Conservation (phyloP, 495 filamentous ascomycete genomes). For the Tuber brumale region DNA sequence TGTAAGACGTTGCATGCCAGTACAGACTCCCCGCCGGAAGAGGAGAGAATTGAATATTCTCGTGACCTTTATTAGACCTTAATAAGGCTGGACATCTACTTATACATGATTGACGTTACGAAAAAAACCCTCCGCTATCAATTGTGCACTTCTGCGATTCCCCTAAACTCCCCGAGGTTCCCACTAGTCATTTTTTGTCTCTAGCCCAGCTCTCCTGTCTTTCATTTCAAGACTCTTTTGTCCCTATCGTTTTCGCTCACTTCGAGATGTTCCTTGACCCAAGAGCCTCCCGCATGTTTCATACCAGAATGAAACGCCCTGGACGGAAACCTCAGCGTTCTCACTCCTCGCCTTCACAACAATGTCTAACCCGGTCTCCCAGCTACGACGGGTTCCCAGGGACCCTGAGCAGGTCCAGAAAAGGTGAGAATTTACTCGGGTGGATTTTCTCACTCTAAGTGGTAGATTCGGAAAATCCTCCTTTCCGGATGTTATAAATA, state of each 20-base stretch:
- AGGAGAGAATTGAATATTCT: background rate
- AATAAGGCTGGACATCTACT: background rate
- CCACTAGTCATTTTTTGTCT: background rate
- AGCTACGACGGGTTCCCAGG: background rate
- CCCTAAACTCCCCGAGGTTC: background rate
- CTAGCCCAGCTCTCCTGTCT: too few species aligned
- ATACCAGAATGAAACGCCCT: background rate
- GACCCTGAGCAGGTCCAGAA: background rate
- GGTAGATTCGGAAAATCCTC: too few species aligned
- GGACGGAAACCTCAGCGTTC: background rate
- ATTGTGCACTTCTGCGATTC: background rate
- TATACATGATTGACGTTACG: background rate
- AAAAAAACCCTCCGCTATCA: background rate
- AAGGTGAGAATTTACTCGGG: background rate
- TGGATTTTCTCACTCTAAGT: background rate
- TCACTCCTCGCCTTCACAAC: background rate
- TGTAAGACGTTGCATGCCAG: background rate
- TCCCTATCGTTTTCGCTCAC: background rate
- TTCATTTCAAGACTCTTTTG: background rate
- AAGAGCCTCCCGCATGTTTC: background rate
- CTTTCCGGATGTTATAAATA: background rate
- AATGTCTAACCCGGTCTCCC: background rate
- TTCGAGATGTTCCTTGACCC: background rate
- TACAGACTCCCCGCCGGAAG: background rate
- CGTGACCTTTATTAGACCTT: background rate